Base-by-base conservation (phyloP, 768 basidiomycete species). In the Nidula microcarpa region DNA sequence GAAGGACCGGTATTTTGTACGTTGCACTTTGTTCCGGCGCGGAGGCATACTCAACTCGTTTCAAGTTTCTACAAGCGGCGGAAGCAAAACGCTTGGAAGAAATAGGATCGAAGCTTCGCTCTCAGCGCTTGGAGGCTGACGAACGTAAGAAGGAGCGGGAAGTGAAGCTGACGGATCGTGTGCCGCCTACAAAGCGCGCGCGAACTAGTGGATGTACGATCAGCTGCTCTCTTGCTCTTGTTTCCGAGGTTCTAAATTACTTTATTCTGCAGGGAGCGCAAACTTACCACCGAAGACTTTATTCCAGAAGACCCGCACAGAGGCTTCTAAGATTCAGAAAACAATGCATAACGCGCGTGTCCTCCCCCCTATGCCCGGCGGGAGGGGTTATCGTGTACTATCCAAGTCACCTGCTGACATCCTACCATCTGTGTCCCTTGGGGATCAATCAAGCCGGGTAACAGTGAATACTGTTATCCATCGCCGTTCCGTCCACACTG, bases 101-200 rank as follows among this genome's bases (percentile, higher is more conserved):
- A 63, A 73, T 80, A 9, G 79, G 81, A 33, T 74, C 73, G 43
- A 84, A 77, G 57, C 74, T 92, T 57, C 83, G 87, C 56, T 79
- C 68, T 45, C 82, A 86, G 60, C 82, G 88, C 16, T 75, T 81
- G 61, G 84, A 86, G 65, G 86, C 79, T 9, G 87, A 85, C 36
- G 84, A 86, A 63, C 84, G 84, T 57, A 91, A 87, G 74, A 89
- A 78, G 66, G 87, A 87, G 67, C 78, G 83, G 54, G 84, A 87
- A 67, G 80, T 93, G 54, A 91, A 89, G 65, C 60, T 85, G 50
- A 91, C 87, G 14, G 87, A 89, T 66, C 79, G 73, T 57, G 58
- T 87, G 11, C 88, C 87, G 30, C 84, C 82, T 17, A 58, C 76
- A 32, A 91, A 89, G 69, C 86, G 89, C 49, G 60, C 75, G 34